phyloP scores from a whole-genome alignment of 495 filamentous ascomycete species.

The Penicillium simplicissimum region DNA sequence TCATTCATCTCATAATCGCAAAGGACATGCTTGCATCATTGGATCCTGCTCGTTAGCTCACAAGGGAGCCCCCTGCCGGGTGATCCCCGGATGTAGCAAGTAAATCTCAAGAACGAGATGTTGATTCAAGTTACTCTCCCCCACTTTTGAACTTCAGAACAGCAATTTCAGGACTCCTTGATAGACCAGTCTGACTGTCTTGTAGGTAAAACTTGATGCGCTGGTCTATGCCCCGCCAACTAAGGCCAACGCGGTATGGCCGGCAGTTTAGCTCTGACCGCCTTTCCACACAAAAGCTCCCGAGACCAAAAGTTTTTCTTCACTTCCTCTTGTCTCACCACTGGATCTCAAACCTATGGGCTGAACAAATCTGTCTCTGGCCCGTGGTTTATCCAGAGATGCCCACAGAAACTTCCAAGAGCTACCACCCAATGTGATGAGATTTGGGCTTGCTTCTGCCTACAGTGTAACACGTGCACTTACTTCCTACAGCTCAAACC shows the following conservation, averaged over 20 bases:
- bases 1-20: too few species aligned
- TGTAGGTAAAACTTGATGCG: background rate
- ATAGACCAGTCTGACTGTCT: background rate
- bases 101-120: too few species aligned
- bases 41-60: too few species aligned
- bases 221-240: background rate
- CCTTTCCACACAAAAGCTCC: constrained; percentile 25
- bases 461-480: constrained; percentile 25
- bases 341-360: constrained; percentile 25
- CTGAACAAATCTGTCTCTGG: constrained; percentile 19
- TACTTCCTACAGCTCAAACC: constrained; percentile 26
- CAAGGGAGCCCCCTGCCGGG: too few species aligned
- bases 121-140: too few species aligned
- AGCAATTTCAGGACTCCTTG: background rate
- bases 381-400: constrained; percentile 8
- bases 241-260: constrained; percentile 11
- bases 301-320: constrained; percentile 15
- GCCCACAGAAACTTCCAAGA: constrained; percentile 21
- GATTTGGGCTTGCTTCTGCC: constrained; percentile 29
- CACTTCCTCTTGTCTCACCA: constrained; percentile 4
- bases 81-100: too few species aligned
- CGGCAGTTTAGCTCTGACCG: constrained; percentile 14
- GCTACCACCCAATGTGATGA: constrained; percentile 31
- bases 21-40: too few species aligned
- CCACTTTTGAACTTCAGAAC: too few species aligned